Evolutionary conservation across 2,329 filamentous ascomycete species (phyloP), one percentile per base, ranked within the genome.

Genomic region (Phoma sp.): DNA sequence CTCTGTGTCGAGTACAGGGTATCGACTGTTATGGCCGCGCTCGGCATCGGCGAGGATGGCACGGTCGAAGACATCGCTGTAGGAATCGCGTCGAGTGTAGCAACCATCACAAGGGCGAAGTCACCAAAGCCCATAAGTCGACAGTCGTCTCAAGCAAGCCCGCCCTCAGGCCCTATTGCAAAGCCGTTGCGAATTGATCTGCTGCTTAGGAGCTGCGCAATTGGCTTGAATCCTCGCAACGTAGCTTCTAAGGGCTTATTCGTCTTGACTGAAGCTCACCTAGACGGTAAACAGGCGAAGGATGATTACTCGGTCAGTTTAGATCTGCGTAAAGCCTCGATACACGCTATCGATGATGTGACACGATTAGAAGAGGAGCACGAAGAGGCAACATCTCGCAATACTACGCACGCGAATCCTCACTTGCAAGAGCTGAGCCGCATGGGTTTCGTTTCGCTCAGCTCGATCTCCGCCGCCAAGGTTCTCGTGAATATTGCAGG

Each of bases 1-100:
- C 65, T 96, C 4, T 88, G 87, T 55, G 75, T 92, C n/a, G 96
- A 99, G 71, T 99, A 99, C 73, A 88, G 89, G 15, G 90, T 98
- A 4, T 85, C 91, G 0, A 91, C 90, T 0, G 75, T 97, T 0
- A 88, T 96, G 81, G 91, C 92, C 47, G 75, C 96, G 5, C 82
- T 96, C 6, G 88, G 86, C 0, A 81, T 96, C 2, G 81, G 82
- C 13, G 85, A 88, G 15, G 84, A 89, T 61, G 82, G 85, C 4
- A 75, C 77, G 22, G 58, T 63, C 2, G 87, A 93, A 58, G 90
- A 93, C 35, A 82, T 95, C 40, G 90, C 92, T 43, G 81, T 85
- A 21, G 87, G 88, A 44, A 84, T 97, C 57, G 89, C 90, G 12
- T 87, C 87, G 6, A 96, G 92, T 2, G 86, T 97, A 10, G 88